phyloP scores from a whole-genome alignment of 768 basidiomycete species.

The Boletus barrowsii region DNA sequence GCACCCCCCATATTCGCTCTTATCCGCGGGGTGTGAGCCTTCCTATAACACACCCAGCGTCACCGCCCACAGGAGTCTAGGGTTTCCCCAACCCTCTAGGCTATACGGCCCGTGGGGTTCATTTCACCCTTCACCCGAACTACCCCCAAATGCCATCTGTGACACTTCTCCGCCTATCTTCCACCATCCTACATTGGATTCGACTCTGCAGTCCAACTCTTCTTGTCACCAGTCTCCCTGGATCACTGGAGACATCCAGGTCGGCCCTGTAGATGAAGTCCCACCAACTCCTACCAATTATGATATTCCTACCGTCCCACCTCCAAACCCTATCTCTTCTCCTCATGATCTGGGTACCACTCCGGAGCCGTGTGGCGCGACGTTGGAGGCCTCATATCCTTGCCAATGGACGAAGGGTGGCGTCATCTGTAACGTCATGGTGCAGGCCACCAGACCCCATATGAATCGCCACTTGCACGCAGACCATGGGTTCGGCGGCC shows the following conservation, averaged over 20 bases:
- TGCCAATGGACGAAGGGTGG: conserved; percentile 20
- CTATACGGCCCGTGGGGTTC: conserved; percentile 7
- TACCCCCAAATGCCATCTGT: background rate
- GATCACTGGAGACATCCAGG: background rate
- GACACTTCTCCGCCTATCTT: background rate
- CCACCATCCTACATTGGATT: background rate
- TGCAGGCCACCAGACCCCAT: conserved; percentile 21
- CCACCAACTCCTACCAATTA: background rate
- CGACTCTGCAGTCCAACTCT: background rate
- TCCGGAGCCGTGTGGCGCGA: conserved; percentile 1
- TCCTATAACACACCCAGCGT: background rate
- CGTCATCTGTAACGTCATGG: conserved; percentile 12
- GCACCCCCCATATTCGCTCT: background rate
- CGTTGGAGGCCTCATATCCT: conserved; percentile 7
- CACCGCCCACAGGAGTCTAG: background rate
- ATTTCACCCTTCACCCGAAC: background rate
- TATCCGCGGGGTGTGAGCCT: background rate
- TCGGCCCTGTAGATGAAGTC: background rate
- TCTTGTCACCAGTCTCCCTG: background rate
- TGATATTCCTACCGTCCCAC: background rate
- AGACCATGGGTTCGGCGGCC: conserved; percentile 21
- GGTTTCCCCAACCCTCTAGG: background rate
- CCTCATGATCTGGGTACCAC: background rate
- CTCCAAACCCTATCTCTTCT: background rate
- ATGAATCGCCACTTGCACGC: conserved; percentile 28